A percentile compares a stretch with the other conserved stretches of the same genome.
Evolutionary conservation across 169 alveolate species (phyloP).

Genomic region (Blepharisma undulans): DNA sequence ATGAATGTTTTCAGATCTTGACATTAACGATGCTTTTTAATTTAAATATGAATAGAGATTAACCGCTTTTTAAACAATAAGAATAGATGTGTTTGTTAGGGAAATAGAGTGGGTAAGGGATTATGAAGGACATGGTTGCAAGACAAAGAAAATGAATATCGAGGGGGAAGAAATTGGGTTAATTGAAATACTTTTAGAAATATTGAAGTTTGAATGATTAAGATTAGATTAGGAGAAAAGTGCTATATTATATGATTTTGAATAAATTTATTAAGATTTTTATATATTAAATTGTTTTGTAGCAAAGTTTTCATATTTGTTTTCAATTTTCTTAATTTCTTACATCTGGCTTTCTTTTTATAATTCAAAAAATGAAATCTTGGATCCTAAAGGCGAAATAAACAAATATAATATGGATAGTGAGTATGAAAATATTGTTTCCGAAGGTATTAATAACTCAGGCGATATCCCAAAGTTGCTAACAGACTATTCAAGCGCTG

Average conservation of each 20-base stretch:
- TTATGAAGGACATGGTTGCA: neutral
- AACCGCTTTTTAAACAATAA: neutral
- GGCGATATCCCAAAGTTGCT: slow-evolving; percentile 18
- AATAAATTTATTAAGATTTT: too few relatives aligned
- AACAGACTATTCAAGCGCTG: neutral
- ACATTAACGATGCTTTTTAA: slow-evolving; percentile 1
- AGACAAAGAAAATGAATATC: too few relatives aligned
- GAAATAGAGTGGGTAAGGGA: neutral
- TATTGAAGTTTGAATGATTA: neutral
- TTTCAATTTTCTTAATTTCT: neutral
- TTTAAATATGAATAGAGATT: neutral
- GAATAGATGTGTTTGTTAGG: neutral
- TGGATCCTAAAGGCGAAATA: neutral
- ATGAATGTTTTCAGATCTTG: slow-evolving; percentile 57
- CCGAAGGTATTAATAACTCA: slow-evolving; percentile 31
- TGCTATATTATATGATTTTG: too few relatives aligned
- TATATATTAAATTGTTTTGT: too few relatives aligned
- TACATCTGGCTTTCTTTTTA: neutral
- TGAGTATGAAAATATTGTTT: neutral
- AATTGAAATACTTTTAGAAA: neutral
- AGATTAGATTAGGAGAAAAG: neutral
- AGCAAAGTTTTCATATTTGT: neutral
- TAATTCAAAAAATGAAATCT: neutral
- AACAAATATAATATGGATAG: neutral
- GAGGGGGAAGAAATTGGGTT: neutral